Percentiles rank a stretch among this genome's conserved stretches.
phyloP scores from a whole-genome alignment of 495 filamentous ascomycete genomes.

The Aspergillus incahuasiensis region DNA sequence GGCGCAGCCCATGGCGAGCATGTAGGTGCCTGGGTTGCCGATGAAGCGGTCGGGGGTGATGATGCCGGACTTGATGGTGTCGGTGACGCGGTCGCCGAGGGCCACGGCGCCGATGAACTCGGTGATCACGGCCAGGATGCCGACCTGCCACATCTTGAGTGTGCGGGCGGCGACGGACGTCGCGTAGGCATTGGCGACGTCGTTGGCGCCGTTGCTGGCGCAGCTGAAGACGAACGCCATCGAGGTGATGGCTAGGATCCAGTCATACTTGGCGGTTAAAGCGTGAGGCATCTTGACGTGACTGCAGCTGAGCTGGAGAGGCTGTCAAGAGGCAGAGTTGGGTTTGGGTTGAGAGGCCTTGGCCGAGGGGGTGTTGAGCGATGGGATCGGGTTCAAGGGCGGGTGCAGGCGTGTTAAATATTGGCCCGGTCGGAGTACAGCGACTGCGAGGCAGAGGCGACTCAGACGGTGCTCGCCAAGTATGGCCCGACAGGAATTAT shows the following conservation, averaged over 20 bases:
- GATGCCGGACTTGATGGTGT: slow-evolving; percentile 65
- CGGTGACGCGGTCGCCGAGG: slow-evolving; percentile 59
- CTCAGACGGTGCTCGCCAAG: slow-evolving; percentile 4
- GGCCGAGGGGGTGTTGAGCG: neutral
- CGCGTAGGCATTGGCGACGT: slow-evolving; percentile 44
- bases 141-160: slow-evolving; percentile 35
- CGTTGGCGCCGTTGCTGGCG: slow-evolving; percentile 45
- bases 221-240: slow-evolving; percentile 41
- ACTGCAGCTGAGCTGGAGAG: too few relatives aligned
- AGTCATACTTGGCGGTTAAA: slow-evolving; percentile 40
- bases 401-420: slow-evolving; percentile 7
- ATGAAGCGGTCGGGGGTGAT: slow-evolving; percentile 50
- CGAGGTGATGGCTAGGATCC: slow-evolving; percentile 44
- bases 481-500: neutral
- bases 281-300: slow-evolving; percentile 19
- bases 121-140: slow-evolving; percentile 31
- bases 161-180: slow-evolving; percentile 37
- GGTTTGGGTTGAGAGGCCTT: neutral
- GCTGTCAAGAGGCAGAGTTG: neutral
- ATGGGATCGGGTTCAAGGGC: neutral
- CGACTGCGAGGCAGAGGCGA: neutral
- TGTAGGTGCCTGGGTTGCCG: slow-evolving; percentile 28
- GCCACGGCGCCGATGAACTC: slow-evolving; percentile 58
- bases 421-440: neutral
- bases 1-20: slow-evolving; percentile 24